phyloP scores from a whole-genome alignment of 495 filamentous ascomycete genomes.

The Neurospora tetraspora region DNA sequence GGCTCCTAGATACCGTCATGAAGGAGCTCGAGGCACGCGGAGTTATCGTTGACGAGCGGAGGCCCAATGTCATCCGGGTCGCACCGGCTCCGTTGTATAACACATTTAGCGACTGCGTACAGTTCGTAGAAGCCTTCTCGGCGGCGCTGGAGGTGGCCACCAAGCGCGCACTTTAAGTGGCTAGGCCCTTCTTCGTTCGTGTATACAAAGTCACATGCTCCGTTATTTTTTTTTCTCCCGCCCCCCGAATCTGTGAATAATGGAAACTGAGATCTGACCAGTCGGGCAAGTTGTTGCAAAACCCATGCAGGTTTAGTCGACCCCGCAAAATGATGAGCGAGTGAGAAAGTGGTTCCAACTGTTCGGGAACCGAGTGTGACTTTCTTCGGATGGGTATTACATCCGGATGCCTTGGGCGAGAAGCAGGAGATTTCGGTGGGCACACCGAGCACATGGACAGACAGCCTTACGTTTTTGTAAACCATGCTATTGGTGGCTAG shows the following conservation, averaged over 20 bases:
- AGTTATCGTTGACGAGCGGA: slow-evolving; percentile 80
- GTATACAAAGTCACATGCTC: neutral
- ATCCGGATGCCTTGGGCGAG: neutral
- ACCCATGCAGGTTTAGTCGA: neutral
- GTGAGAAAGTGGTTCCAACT: neutral
- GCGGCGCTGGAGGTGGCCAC: slow-evolving; percentile 34
- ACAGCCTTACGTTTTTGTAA: neutral
- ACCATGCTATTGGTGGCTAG: neutral
- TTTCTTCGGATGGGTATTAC: neutral
- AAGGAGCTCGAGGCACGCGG: slow-evolving; percentile 54
- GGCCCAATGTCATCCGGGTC: slow-evolving; percentile 85
- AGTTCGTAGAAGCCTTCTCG: slow-evolving; percentile 59
- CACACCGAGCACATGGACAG: neutral
- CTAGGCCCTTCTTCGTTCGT: neutral
- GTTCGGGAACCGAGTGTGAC: neutral
- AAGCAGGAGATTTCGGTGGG: neutral
- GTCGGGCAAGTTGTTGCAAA: neutral
- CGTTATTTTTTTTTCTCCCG: neutral
- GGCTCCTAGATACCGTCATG: slow-evolving; percentile 61
- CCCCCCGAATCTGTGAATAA: neutral
- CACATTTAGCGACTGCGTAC: slow-evolving; percentile 65
- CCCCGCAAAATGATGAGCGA: neutral
- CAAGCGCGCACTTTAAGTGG: neutral
- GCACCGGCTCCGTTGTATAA: slow-evolving; percentile 90
- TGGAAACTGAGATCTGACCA: neutral